phyloP scores from a whole-genome alignment of 139 green algal genomes.

The Edaphochlamys debaryana region DNA sequence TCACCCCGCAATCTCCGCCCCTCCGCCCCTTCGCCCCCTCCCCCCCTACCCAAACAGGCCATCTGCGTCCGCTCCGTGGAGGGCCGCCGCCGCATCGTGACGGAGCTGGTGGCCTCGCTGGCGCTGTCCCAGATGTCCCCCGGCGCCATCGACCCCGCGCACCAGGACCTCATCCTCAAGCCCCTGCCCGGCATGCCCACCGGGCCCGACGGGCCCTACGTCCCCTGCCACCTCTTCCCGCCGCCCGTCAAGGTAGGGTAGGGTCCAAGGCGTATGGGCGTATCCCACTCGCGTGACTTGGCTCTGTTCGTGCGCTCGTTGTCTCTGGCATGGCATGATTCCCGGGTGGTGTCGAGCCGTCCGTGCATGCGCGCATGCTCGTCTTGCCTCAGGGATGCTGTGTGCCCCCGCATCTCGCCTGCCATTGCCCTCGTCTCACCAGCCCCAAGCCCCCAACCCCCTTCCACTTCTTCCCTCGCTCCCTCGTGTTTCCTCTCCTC shows the following conservation, averaged over 20 bases:
- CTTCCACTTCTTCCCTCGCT: neutral
- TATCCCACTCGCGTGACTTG: no score
- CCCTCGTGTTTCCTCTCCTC: neutral
- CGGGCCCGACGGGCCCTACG: neutral
- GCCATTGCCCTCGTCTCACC: no score
- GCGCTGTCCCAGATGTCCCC: slow-evolving; percentile 9
- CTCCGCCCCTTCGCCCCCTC: no score
- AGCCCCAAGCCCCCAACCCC: no score
- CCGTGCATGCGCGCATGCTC: no score
- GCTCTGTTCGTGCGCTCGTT: no score
- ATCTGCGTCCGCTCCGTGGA: slow-evolving; percentile 83
- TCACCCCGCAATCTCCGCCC: neutral
- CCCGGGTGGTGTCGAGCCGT: no score
- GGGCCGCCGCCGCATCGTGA: slow-evolving; percentile 79
- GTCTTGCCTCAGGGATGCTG: no score
- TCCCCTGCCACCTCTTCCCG: neutral
- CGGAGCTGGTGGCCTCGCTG: slow-evolving; percentile 78
- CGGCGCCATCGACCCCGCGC: neutral
- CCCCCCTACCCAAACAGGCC: no score
- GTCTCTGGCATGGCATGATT: no score
- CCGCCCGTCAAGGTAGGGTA: slow-evolving; percentile 1
- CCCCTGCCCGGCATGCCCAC: neutral
- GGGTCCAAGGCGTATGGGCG: no score
- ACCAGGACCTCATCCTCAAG: slow-evolving; percentile 32
- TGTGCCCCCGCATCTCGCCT: no score